A percentile compares a stretch with the other conserved stretches of the same genome.
These are phyloP conservation scores for Trypanosoma rangeli DNA, from an alignment of 208 protist species.

Conservation along the genomic window DNA sequence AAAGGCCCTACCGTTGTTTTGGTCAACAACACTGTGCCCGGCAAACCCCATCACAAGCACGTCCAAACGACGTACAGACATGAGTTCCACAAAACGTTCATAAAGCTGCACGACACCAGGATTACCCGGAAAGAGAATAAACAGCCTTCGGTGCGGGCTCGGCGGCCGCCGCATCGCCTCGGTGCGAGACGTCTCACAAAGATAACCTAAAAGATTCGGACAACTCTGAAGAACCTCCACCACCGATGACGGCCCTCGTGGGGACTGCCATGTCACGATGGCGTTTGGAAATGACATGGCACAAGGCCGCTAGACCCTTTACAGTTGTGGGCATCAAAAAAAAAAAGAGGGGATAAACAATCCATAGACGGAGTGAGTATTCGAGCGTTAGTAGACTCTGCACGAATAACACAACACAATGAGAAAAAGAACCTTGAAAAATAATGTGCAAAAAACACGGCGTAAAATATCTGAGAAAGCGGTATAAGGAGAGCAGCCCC, in stretches of 20 bases:
- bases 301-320: background rate
- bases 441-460: background rate
- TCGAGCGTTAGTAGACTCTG: background rate
- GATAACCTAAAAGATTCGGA: conserved; percentile 38
- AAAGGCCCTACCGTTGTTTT: conserved; percentile 64
- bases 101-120: conserved; percentile 76
- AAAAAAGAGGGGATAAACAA: conserved; percentile 13
- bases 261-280: conserved; percentile 39
- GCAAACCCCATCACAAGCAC: conserved; percentile 78
- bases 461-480: background rate
- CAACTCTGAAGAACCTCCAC: conserved; percentile 72
- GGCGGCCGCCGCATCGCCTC: conserved; percentile 10
- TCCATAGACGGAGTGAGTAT: background rate
- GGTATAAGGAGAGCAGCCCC: background rate
- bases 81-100: conserved; percentile 36
- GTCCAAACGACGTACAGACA: conserved; percentile 39
- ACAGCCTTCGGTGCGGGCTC: conserved; percentile 30
- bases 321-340: background rate
- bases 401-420: background rate
- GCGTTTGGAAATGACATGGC: conserved; percentile 14
- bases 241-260: conserved; percentile 26
- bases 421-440: conserved; percentile 14
- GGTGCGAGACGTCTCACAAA: conserved; percentile 1
- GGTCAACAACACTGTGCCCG: conserved; percentile 62
- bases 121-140: conserved; percentile 78